These are phyloP conservation scores for Calonectria honghensis DNA, from an alignment of 2,329 filamentous ascomycete genomes.

Conservation along the genomic window DNA sequence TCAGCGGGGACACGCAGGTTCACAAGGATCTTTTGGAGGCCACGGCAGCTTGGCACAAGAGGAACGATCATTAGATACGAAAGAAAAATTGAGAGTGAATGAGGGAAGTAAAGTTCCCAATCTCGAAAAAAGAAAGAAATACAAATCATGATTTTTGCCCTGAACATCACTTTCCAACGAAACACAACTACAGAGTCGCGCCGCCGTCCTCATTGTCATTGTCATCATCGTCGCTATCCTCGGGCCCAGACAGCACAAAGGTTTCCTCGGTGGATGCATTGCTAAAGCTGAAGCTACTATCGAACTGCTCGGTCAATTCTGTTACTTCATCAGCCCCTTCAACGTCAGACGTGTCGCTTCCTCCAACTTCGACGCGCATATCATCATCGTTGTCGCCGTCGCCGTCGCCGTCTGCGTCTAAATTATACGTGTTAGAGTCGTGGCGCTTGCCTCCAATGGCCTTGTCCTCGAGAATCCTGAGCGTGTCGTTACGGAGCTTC, in stretches of 20 bases:
- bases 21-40: constrained; percentile 65
- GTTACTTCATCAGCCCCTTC: constrained; percentile 25
- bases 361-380: constrained; percentile 32
- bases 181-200: constrained; percentile 26
- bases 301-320: constrained; percentile 42
- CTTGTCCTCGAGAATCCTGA: constrained; percentile 54
- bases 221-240: constrained; percentile 46
- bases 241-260: constrained; percentile 33
- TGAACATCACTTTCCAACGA: no score
- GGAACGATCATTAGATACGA: constrained; percentile 59
- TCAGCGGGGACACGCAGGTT: constrained; percentile 60
- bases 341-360: constrained; percentile 35
- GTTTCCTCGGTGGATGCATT: constrained; percentile 21
- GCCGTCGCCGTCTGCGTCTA: constrained; percentile 19
- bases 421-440: constrained; percentile 57
- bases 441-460: constrained; percentile 53
- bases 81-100: background rate
- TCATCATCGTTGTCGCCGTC: constrained; percentile 36
- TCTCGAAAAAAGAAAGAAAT: background rate
- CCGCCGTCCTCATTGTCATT: constrained; percentile 50
- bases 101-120: background rate
- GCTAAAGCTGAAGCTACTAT: constrained; percentile 33
- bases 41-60: constrained; percentile 63
- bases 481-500: constrained; percentile 55
- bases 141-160: no score